Evolutionary conservation across 1,284 basidiomycete species (phyloP), one percentile per base, ranked within the genome.

Genomic region (Puccinia novopanici): DNA sequence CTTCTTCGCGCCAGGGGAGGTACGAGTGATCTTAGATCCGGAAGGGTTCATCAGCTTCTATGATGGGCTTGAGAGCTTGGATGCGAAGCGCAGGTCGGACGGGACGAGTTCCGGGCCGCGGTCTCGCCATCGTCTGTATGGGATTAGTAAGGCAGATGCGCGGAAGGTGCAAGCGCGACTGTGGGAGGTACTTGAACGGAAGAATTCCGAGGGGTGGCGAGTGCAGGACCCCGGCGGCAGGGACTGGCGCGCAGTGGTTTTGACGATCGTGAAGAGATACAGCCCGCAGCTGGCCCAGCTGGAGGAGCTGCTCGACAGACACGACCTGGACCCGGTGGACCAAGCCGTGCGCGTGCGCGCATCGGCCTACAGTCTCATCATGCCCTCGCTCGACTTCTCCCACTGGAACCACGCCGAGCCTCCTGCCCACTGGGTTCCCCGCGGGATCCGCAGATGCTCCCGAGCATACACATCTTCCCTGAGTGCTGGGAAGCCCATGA

Each of bases 1-100:
- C 77, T 86, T 87, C 72, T 84, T 83, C 63, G 87, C 85, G 57
- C 88, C 88, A 30, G 82, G 82, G 27, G 88, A 89, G 37, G 85
- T 85, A 0, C 87, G 88, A 24, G 84, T 88, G 15, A 82, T 84
- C 17, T 84, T 89, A 42, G 88, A 89, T 82, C 84, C 87, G 67
- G 57, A 83, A 9, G 83, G 86, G 22, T 80, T 88, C 5, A 83
- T 89, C 54, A 87, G 88, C 0, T 87, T 89, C 81, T 89, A 88
- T 82, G 88, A 89, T 81, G 84, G 84, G 0, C 72, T 82, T 0
- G 84, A 87, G 0, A 85, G 86, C 0, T 63, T 76, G n/a, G 61
- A 42, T 34, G 17, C 12, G 15, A 65, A 76, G 34, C 42, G 75
- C 34, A 5, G 30, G 30, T 10, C 13, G 17, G 61, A 68, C 27